A percentile compares a stretch with the other conserved stretches of the same genome.
Conservation (phyloP, 179 eudicot genomes). For the Silene coronaria region DNA sequence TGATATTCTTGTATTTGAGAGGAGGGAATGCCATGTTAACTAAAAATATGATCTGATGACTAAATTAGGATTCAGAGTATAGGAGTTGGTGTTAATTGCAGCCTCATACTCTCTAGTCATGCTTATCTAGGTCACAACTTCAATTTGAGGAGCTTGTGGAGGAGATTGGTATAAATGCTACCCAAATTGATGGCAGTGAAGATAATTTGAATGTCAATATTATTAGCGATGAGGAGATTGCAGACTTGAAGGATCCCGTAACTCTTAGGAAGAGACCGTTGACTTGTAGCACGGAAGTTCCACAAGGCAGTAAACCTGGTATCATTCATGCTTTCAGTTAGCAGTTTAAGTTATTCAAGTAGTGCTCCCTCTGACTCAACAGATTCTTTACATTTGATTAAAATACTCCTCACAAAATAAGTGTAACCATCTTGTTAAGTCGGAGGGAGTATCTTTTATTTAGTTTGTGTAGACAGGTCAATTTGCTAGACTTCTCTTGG, state of each 20-base stretch:
- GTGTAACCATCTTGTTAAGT: too few species aligned
- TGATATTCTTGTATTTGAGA: neutral
- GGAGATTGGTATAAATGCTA: slow-evolving; percentile 48
- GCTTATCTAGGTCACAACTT: slow-evolving; percentile 55
- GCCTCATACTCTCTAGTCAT: neutral
- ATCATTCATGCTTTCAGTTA: slow-evolving; percentile 6
- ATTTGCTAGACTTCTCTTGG: too few species aligned
- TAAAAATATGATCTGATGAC: neutral
- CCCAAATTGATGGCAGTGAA: slow-evolving; percentile 36
- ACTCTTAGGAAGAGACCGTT: slow-evolving; percentile 44
- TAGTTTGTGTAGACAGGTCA: neutral
- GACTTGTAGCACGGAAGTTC: slow-evolving; percentile 29
- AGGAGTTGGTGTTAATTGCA: neutral
- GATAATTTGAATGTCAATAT: slow-evolving; percentile 44
- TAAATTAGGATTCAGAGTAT: neutral
- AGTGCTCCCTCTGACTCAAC: too few species aligned
- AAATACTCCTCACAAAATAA: too few species aligned
- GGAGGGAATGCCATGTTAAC: neutral
- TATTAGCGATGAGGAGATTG: slow-evolving; percentile 45
- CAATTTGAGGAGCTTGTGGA: slow-evolving; percentile 62
- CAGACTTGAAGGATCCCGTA: slow-evolving; percentile 29
- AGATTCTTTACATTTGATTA: too few species aligned
- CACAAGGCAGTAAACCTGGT: slow-evolving; percentile 51
- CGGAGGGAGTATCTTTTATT: neutral
- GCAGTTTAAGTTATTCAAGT: neutral